Percentiles rank a stretch among this genome's conserved stretches.
Evolutionary conservation across 1,284 basidiomycete genomes (phyloP).

Genomic region (Trichosporon coremiiforme): DNA sequence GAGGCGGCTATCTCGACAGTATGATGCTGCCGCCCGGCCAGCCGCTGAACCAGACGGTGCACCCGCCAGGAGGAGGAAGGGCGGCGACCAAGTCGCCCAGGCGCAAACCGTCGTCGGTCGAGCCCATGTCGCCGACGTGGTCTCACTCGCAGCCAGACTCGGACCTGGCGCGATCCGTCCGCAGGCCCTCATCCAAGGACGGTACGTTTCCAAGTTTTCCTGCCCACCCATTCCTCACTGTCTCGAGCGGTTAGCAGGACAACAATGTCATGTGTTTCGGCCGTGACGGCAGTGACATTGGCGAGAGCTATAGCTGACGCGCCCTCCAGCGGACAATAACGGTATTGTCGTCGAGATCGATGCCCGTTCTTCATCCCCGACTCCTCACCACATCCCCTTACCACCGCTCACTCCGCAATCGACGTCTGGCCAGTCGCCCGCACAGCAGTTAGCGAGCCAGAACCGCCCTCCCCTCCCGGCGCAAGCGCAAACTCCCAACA

Average conservation of each 20-base stretch:
- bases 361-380: not conserved
- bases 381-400: not conserved
- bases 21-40: conserved; percentile 7
- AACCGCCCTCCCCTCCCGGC: not conserved
- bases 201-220: not conserved
- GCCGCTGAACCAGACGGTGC: conserved; percentile 6
- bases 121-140: conserved; percentile 8
- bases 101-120: not conserved
- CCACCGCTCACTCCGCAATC: conserved; percentile 15
- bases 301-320: not conserved
- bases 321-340: conserved; percentile 8
- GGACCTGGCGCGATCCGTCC: conserved; percentile 1
- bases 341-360: conserved; percentile 9
- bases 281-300: not conserved
- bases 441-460: not conserved
- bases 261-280: conserved; percentile 6
- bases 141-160: conserved; percentile 9
- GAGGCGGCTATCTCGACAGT: conserved; percentile 14
- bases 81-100: not conserved
- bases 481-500: not conserved
- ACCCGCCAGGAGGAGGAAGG: not conserved
- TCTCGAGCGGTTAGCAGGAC: not conserved
- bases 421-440: not conserved
- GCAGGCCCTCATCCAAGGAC: not conserved
- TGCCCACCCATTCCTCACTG: not conserved